Base-by-base conservation (phyloP, 1,284 basidiomycete species). In the Cryptococcus neoformans region DNA sequence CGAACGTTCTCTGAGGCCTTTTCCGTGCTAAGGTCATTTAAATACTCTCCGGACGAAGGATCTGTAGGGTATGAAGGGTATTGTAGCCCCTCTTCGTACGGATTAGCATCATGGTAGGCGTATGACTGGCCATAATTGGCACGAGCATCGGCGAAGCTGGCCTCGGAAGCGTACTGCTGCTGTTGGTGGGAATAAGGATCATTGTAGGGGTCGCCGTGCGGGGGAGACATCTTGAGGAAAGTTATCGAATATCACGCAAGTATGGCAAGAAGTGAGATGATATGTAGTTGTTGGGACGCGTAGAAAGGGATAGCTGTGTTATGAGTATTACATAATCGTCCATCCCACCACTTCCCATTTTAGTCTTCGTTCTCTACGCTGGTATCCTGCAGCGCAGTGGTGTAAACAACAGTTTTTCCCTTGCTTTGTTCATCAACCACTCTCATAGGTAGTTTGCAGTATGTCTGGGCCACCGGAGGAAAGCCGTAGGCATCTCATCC, bases 391-490 rank as follows among this genome's bases (percentile, higher is more conserved):
- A n/a, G n/a, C n/a, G n/a, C 28, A 28, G 28, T 28, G 28, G 28
- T 28, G 28, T 28, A 28, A 28, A 28, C 28, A 28, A 28, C 28
- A 28, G 28, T 28, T 28, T 28, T 28, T 28, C 28, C 28, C 28
- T 28, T 28, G 28, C 28, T 28, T 28, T 28, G 28, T 28, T 28
- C 28, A 28, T 28, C 4, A 28, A 28, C 28, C 28, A 28, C 28
- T 4, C 28, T 4, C 28, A 28, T 4, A 28, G 28, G 28, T 4
- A 28, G 3, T 4, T 28, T 28, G 28, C 28, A 28, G 11, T 35
- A 61, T 61, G 59, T 61, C 59, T 6, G 59, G 59, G 4, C 62
- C 62, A 34, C 64, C 68, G 54, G 67, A 72, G 51, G 70, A 67
- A 52, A 49, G 56, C 11, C 52, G 44, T 8, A 51, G 56, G 47